Percentiles rank a stretch among this genome's conserved stretches.
phyloP scores from a whole-genome alignment of 495 filamentous ascomycete genomes.

The Sphaerosporella brunnea region DNA sequence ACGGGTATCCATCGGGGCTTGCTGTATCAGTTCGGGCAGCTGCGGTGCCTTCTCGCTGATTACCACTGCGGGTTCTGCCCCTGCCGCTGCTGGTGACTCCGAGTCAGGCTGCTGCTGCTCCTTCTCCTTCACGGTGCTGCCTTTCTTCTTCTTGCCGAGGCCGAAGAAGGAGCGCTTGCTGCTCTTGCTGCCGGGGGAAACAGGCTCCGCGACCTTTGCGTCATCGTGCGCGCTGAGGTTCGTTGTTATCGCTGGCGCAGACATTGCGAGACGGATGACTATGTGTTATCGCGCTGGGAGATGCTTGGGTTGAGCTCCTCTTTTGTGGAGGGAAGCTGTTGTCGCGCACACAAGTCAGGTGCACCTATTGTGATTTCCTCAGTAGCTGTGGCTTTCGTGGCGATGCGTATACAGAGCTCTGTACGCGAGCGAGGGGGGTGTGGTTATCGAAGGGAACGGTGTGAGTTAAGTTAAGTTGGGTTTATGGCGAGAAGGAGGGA shows the following conservation, averaged over 20 bases:
- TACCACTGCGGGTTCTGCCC: conserved; percentile 12
- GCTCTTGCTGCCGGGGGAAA: conserved; percentile 6
- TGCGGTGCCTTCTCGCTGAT: conserved; percentile 20
- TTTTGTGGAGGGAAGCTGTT: no score
- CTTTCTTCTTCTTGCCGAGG: conserved; percentile 48
- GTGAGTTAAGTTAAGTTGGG: no score
- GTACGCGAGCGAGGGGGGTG: no score
- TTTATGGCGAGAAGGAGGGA: no score
- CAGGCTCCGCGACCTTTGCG: neutral
- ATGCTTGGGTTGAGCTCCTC: no score
- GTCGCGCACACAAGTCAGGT: no score
- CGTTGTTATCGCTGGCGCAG: neutral
- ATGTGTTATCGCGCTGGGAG: no score
- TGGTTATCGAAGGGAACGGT: no score
- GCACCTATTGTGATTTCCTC: no score
- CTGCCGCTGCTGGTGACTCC: conserved; percentile 12
- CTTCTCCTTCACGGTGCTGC: conserved; percentile 30
- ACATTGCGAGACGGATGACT: no score
- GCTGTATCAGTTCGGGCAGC: conserved; percentile 22
- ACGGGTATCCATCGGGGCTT: conserved; percentile 28
- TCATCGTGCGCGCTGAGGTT: neutral
- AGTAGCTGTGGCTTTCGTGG: no score
- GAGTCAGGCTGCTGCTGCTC: conserved; percentile 28
- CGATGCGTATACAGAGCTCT: no score
- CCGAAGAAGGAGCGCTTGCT: conserved; percentile 36